A percentile compares a stretch with the other conserved stretches of the same genome.
These are phyloP conservation scores for Tuber microsphaerosporum DNA, from an alignment of 495 filamentous ascomycete species.

Conservation along the genomic window DNA sequence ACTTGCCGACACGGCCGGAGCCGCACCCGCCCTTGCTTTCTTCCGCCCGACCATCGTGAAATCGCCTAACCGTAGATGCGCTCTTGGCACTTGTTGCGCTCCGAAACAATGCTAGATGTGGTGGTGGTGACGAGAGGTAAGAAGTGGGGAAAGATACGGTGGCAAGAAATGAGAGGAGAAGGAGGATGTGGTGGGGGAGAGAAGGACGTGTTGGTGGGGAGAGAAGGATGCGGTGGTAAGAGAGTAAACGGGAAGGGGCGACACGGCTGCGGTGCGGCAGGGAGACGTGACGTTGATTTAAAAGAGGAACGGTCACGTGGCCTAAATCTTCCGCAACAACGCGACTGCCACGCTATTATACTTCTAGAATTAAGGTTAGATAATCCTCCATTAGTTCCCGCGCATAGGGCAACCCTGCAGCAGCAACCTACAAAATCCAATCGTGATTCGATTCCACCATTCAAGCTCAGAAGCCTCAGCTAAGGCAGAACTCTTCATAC, in stretches of 20 bases:
- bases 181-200: background rate
- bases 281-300: slow-evolving; percentile 1
- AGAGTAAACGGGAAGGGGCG: background rate
- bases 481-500: no score
- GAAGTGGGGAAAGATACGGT: no score
- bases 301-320: background rate
- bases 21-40: background rate
- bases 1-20: background rate
- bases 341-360: background rate
- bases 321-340: background rate
- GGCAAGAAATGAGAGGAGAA: background rate
- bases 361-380: no score
- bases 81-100: background rate
- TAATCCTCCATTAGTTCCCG: background rate
- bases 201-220: no score
- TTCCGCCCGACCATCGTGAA: background rate
- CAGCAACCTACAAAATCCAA: background rate
- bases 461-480: background rate
- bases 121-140: background rate
- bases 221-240: background rate
- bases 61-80: background rate
- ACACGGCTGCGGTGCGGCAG: background rate
- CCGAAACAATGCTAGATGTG: background rate
- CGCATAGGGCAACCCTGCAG: background rate
- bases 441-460: background rate